Conservation (phyloP, 2,329 filamentous ascomycete species). For the Claviceps fusiformis region DNA sequence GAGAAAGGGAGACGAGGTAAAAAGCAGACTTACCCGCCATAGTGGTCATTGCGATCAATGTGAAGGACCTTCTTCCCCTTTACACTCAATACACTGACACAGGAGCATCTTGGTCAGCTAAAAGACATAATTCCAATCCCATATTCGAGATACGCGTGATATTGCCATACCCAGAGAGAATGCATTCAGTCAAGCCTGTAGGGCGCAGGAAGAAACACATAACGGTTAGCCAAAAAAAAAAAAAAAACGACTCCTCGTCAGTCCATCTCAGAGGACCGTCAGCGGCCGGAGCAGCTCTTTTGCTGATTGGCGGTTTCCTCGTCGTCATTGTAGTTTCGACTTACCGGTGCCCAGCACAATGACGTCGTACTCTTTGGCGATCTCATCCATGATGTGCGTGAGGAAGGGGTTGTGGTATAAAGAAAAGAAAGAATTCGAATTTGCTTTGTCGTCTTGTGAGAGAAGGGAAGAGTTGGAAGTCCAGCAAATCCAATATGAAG, state of each 20-base stretch:
- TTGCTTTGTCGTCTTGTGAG: neutral
- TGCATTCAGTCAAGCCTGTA: slow-evolving; percentile 91
- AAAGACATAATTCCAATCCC: neutral
- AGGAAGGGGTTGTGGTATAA: neutral
- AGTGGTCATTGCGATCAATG: slow-evolving; percentile 97
- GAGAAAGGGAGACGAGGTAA: neutral
- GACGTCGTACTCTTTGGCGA: slow-evolving; percentile 96
- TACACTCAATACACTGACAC: slow-evolving; percentile 68
- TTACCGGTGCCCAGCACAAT: slow-evolving; percentile 94
- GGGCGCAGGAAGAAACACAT: slow-evolving; percentile 1
- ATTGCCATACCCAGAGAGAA: slow-evolving; percentile 73
- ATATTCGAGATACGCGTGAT: neutral
- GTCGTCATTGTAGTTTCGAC: slow-evolving; percentile 16
- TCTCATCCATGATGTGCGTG: slow-evolving; percentile 74
- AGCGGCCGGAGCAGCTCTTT: neutral
- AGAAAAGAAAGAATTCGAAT: neutral
- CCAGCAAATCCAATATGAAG: neutral
- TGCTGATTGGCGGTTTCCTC: neutral
- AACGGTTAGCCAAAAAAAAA: slow-evolving; percentile 8
- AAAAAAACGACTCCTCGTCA: neutral
- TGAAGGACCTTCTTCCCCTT: slow-evolving; percentile 99
- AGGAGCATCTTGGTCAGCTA: slow-evolving; percentile 20
- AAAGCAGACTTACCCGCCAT: slow-evolving; percentile 62
- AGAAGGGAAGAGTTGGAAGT: neutral
- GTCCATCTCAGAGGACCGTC: neutral